Percentiles rank a stretch among this genome's conserved stretches.
Evolutionary conservation across 192 early-diverging fungal species (phyloP).

Genomic region (Linnemannia zychae): DNA sequence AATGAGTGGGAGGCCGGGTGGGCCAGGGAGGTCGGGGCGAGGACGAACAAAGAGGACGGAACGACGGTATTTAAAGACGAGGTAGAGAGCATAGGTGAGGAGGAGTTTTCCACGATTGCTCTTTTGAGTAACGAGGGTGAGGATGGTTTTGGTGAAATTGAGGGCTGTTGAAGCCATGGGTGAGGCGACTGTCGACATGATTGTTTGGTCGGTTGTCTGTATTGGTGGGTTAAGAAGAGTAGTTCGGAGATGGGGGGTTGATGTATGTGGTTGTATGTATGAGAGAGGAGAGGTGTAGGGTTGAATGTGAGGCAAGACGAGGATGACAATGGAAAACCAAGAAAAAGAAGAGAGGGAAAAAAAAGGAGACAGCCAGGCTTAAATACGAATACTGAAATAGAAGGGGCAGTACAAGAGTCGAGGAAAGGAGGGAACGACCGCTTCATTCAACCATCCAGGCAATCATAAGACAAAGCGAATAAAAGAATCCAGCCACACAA

Average conservation of each 20-base stretch:
- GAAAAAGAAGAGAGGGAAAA: neutral
- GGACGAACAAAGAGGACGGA: slow-evolving; percentile 22
- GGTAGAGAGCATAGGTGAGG: slow-evolving; percentile 14
- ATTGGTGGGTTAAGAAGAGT: neutral
- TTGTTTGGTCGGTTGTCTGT: neutral
- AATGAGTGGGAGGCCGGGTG: slow-evolving; percentile 34
- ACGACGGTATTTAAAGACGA: slow-evolving; percentile 39
- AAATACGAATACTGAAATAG: no score
- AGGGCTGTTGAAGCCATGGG: neutral
- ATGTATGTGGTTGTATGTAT: neutral
- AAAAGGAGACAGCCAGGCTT: no score
- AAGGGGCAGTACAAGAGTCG: no score
- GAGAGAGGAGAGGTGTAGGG: neutral
- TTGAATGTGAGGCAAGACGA: neutral
- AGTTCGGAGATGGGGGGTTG: neutral
- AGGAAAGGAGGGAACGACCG: no score
- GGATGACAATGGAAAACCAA: neutral
- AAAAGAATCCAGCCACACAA: neutral
- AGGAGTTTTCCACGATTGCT: neutral
- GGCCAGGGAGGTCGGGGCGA: slow-evolving; percentile 42
- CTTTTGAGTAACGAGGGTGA: neutral
- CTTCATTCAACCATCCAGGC: no score
- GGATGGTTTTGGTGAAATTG: neutral
- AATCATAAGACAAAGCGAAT: no score
- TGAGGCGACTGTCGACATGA: neutral